Evolutionary conservation across 2,329 filamentous ascomycete genomes (phyloP).

Genomic region (Aspergillus puulaauensis): DNA sequence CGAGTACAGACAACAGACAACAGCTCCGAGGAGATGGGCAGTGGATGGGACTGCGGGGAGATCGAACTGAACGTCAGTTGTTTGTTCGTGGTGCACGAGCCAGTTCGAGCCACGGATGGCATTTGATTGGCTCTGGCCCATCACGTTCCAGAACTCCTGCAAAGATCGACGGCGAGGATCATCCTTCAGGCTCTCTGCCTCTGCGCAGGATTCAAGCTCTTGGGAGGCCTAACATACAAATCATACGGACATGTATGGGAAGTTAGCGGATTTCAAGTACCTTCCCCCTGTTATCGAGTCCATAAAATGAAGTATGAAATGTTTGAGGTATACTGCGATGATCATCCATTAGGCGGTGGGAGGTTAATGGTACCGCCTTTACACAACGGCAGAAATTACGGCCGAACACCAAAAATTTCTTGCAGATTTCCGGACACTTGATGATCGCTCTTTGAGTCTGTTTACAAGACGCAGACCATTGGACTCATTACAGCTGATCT

Average conservation of each 20-base stretch:
- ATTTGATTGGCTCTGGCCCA: neutral
- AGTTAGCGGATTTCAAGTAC: neutral
- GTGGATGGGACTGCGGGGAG: neutral
- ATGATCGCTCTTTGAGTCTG: neutral
- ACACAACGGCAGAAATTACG: neutral
- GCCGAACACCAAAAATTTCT: slow-evolving; percentile 5
- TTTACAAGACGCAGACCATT: neutral
- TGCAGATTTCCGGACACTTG: neutral
- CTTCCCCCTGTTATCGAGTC: neutral
- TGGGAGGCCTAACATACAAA: neutral
- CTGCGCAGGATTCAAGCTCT: neutral
- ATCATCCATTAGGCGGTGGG: neutral
- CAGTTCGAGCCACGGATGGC: neutral
- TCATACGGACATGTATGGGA: neutral
- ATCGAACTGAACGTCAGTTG: neutral
- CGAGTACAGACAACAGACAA: neutral
- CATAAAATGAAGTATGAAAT: neutral
- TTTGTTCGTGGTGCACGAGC: neutral
- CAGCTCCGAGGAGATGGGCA: neutral
- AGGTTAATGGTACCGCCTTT: neutral
- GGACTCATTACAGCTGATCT: neutral
- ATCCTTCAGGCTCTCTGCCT: neutral
- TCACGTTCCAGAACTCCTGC: neutral
- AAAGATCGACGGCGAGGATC: neutral
- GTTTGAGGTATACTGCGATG: neutral